Evolutionary conservation across 768 basidiomycete genomes (phyloP).

Genomic region (Mycena alexandri): DNA sequence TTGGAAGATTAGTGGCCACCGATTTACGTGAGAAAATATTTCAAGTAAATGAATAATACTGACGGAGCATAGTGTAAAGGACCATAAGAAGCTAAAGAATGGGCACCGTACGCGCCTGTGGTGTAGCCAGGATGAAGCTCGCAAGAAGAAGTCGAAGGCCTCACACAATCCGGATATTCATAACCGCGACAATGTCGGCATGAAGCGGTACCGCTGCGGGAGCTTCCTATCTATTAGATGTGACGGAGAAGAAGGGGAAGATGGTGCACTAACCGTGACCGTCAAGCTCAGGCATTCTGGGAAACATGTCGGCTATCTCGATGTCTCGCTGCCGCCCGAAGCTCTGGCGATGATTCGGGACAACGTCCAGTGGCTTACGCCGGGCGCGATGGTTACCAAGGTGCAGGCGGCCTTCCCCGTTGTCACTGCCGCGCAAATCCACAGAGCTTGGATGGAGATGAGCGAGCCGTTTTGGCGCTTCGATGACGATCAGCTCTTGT

Average conservation of each 20-base stretch:
- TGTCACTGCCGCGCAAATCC: too few species aligned
- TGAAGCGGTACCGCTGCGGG: conserved; percentile 43
- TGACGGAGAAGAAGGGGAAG: conserved; percentile 5
- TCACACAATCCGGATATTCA: conserved; percentile 38
- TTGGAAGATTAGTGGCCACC: conserved; percentile 42
- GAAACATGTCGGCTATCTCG: conserved; percentile 40
- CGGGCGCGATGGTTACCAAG: too few species aligned
- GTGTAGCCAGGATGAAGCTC: conserved; percentile 45
- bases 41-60: too few species aligned
- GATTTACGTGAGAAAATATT: conserved; percentile 46
- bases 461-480: too few species aligned
- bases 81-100: too few species aligned
- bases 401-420: too few species aligned
- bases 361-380: too few species aligned
- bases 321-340: too few species aligned
- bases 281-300: conserved; percentile 31
- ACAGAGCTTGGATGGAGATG: too few species aligned
- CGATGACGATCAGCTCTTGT: too few species aligned
- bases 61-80: too few species aligned
- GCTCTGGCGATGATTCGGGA: too few species aligned
- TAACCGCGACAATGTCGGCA: conserved; percentile 44
- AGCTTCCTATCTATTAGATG: conserved; percentile 39
- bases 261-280: neutral
- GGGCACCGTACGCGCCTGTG: conserved; percentile 42
- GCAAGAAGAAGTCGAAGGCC: conserved; percentile 39